These are phyloP conservation scores for Tilletiaria anomala DNA, from an alignment of 1,284 basidiomycete species.

Conservation along the genomic window DNA sequence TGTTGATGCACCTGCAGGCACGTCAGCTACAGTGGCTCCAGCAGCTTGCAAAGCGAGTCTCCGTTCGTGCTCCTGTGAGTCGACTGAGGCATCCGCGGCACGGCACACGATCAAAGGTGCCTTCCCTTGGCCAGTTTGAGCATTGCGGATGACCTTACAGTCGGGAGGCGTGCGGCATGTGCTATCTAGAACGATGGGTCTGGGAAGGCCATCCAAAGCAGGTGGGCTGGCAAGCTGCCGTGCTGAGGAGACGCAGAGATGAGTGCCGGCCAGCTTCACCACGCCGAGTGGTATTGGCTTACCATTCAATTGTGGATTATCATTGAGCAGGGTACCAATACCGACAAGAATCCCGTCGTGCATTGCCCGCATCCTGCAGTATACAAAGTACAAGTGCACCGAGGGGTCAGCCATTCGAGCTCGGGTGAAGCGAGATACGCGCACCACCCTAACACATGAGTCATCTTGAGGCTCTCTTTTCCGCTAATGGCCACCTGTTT, in stretches of 20 bases:
- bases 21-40: background rate
- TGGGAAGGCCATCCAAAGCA: constrained; percentile 46
- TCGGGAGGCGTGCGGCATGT: constrained; percentile 52
- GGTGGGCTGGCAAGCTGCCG: constrained; percentile 36
- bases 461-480: constrained; percentile 78
- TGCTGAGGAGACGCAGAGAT: constrained; percentile 42
- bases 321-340: constrained; percentile 74
- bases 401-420: constrained; percentile 68
- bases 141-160: constrained; percentile 64
- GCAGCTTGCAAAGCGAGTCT: background rate
- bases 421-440: background rate
- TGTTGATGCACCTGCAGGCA: too few species aligned
- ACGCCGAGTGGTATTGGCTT: too few species aligned
- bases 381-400: constrained; percentile 49
- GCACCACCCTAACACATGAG: constrained; percentile 56
- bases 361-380: constrained; percentile 45
- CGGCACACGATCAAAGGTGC: constrained; percentile 62
- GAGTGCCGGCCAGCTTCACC: constrained; percentile 22
- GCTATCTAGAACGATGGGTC: constrained; percentile 72
- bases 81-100: constrained; percentile 13
- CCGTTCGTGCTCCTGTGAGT: constrained; percentile 39
- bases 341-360: constrained; percentile 88
- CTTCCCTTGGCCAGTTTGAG: constrained; percentile 48
- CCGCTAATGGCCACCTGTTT: constrained; percentile 70
- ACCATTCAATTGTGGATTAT: constrained; percentile 88